Percentiles rank a stretch among this genome's conserved stretches.
Evolutionary conservation across 192 early-diverging fungal genomes (phyloP).

Genomic region (Coemansia sp.): DNA sequence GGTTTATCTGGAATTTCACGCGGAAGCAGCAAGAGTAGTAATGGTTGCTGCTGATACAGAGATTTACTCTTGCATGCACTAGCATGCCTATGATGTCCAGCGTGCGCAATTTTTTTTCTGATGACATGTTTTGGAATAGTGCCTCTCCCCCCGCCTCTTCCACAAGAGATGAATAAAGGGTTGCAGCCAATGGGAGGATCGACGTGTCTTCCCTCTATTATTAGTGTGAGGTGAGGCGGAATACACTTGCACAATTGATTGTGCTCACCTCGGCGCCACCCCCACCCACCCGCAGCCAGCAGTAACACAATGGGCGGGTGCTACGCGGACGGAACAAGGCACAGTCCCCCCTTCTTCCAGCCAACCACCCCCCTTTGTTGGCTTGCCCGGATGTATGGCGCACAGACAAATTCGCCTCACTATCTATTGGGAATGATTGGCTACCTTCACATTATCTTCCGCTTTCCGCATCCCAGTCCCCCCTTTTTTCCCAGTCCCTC

Average conservation of each 20-base stretch:
- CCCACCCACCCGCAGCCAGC: constrained; percentile 6
- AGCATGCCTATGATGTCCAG: neutral
- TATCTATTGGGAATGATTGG: constrained; percentile 1
- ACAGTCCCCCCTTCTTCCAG: neutral
- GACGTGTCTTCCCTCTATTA: neutral
- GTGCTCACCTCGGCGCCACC: constrained; percentile 3
- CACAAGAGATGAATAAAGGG: too few species aligned
- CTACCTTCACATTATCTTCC: neutral
- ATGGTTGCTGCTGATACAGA: neutral
- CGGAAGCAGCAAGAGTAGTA: neutral
- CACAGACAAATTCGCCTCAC: neutral
- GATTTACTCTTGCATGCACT: constrained; percentile 4
- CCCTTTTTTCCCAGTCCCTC: neutral
- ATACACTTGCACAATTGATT: constrained; percentile 1
- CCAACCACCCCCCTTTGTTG: neutral
- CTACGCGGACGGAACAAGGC: constrained; percentile 1
- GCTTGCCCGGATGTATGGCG: neutral
- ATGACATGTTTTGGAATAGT: neutral
- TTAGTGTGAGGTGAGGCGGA: constrained; percentile 1
- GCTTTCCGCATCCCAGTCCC: constrained; percentile 11
- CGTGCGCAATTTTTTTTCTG: neutral
- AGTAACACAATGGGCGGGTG: neutral
- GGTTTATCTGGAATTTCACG: neutral
- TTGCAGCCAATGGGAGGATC: too few species aligned
- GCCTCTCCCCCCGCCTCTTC: neutral